Percentiles rank a stretch among this genome's conserved stretches.
phyloP scores from a whole-genome alignment of 2,329 filamentous ascomycete genomes.

The Hypoxylon sp. region DNA sequence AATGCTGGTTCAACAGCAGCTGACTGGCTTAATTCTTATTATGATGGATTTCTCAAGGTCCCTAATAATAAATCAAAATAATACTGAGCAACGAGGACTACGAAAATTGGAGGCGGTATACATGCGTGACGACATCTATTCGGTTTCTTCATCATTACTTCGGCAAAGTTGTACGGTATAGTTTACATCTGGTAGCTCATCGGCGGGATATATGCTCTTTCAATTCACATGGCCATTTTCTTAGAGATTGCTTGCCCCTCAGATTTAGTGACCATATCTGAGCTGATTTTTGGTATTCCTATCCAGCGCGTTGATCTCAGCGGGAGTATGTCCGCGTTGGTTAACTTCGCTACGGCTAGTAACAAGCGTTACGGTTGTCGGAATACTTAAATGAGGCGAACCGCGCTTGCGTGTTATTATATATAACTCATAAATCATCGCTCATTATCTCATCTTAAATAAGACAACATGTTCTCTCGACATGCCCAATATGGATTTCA shows the following conservation, averaged over 20 bases:
- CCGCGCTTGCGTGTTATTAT: not conserved
- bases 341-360: not conserved
- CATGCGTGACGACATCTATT: slow-evolving; percentile 17
- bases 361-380: not conserved
- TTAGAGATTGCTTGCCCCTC: not conserved
- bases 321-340: not conserved
- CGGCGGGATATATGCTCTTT: slow-evolving; percentile 26
- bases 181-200: slow-evolving; percentile 31
- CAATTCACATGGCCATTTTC: slow-evolving; percentile 34
- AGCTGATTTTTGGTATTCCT: not conserved
- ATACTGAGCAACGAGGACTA: slow-evolving; percentile 4
- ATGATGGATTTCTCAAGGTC: slow-evolving; percentile 68
- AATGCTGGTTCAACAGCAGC: slow-evolving; percentile 67
- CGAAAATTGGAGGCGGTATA: slow-evolving; percentile 29
- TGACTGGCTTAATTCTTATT: slow-evolving; percentile 69
- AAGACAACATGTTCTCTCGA: not conserved
- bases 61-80: slow-evolving; percentile 52
- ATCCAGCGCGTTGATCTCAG: not conserved
- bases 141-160: slow-evolving; percentile 30
- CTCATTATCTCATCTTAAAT: not conserved
- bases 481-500: not conserved
- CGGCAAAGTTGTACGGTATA: slow-evolving; percentile 42
- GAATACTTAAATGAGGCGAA: not conserved
- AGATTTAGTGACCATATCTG: not conserved
- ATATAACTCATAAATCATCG: not conserved